Conservation (phyloP, 345 rosid species). For the Salix viminalis region DNA sequence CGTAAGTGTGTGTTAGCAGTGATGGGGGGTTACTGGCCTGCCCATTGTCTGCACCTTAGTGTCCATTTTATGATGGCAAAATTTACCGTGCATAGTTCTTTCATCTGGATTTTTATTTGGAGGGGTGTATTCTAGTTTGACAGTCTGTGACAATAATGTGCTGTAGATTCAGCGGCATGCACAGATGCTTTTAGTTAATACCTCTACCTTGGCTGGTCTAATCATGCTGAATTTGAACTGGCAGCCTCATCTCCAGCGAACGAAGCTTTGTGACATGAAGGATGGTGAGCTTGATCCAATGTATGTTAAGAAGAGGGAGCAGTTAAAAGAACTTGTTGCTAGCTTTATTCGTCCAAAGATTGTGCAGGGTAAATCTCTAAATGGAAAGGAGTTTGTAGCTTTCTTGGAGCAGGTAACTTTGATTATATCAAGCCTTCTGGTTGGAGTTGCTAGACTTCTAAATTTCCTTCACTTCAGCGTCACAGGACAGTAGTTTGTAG, state of each 20-base stretch:
- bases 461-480: not conserved
- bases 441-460: not conserved
- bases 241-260: slow-evolving; percentile 91
- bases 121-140: too few species aligned
- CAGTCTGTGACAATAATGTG: not conserved
- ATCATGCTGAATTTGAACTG: slow-evolving; percentile 22
- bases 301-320: slow-evolving; percentile 75
- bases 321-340: slow-evolving; percentile 72
- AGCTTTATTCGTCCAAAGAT: slow-evolving; percentile 82
- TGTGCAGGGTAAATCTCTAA: slow-evolving; percentile 81
- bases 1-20: too few species aligned
- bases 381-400: slow-evolving; percentile 86
- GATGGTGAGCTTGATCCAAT: slow-evolving; percentile 82
- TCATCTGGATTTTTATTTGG: too few species aligned
- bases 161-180: not conserved
- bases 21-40: too few species aligned
- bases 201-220: slow-evolving; percentile 23
- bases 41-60: too few species aligned
- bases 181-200: slow-evolving; percentile 4
- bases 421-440: not conserved
- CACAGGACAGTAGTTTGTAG: not conserved
- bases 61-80: too few species aligned
- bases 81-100: too few species aligned
- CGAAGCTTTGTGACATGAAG: slow-evolving; percentile 94
- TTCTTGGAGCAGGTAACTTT: slow-evolving; percentile 83